Conservation (phyloP, 2,329 filamentous ascomycete species). For the Fusarium palustre region DNA sequence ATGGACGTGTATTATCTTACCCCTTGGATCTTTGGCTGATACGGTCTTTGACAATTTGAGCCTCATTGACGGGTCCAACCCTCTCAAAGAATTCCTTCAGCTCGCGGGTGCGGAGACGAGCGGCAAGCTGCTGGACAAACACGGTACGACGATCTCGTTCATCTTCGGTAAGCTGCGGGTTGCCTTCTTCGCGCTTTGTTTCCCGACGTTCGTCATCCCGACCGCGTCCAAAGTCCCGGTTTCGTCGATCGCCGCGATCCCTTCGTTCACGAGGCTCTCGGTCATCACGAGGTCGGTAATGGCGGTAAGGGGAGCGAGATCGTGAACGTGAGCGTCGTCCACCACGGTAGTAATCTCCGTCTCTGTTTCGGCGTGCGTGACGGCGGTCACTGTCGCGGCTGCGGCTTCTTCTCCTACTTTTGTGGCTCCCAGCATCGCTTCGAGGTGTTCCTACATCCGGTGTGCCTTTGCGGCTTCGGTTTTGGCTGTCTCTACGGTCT, state of each 20-base stretch:
- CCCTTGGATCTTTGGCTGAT: slow-evolving; percentile 98
- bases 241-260: slow-evolving; percentile 63
- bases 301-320: slow-evolving; percentile 76
- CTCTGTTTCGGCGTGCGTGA: slow-evolving; percentile 78
- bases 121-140: slow-evolving; percentile 97
- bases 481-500: slow-evolving; percentile 67
- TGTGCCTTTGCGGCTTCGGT: slow-evolving; percentile 60
- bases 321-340: slow-evolving; percentile 71
- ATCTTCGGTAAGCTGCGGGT: slow-evolving; percentile 88
- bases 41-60: slow-evolving; percentile 97
- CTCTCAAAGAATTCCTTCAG: slow-evolving; percentile 96
- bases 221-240: slow-evolving; percentile 65
- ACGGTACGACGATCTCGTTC: slow-evolving; percentile 97
- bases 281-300: slow-evolving; percentile 68
- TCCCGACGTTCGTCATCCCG: slow-evolving; percentile 62
- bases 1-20: slow-evolving; percentile 65
- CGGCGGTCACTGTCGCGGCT: slow-evolving; percentile 81
- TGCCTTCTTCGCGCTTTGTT: slow-evolving; percentile 60
- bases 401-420: slow-evolving; percentile 83
- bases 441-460: slow-evolving; percentile 73
- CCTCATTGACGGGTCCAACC: slow-evolving; percentile 93
- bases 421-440: slow-evolving; percentile 83
- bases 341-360: slow-evolving; percentile 76
- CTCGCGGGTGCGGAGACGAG: slow-evolving; percentile 90
- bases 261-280: slow-evolving; percentile 63